phyloP scores from a whole-genome alignment of 2,329 filamentous ascomycete genomes.

The Fusarium decemcellulare region DNA sequence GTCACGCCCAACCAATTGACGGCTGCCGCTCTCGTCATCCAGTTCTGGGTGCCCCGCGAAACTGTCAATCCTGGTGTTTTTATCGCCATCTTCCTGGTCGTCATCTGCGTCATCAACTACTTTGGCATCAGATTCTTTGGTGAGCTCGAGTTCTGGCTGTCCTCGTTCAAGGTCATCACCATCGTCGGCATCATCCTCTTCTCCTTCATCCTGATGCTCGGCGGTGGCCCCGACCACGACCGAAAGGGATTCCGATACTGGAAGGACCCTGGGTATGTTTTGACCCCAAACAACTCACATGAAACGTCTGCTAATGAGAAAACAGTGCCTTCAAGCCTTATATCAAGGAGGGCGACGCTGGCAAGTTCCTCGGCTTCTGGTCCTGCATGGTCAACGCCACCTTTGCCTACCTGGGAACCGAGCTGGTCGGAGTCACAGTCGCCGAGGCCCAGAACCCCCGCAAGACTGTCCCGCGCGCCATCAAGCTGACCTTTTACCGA shows the following conservation, averaged over 20 bases:
- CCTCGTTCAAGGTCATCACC: slow-evolving; percentile 77
- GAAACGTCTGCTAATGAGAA: slow-evolving; percentile 2
- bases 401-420: slow-evolving; percentile 84
- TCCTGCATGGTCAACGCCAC: slow-evolving; percentile 81
- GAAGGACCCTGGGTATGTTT: slow-evolving; percentile 65
- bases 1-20: slow-evolving; percentile 89
- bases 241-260: slow-evolving; percentile 77
- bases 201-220: slow-evolving; percentile 73
- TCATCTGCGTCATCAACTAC: slow-evolving; percentile 78
- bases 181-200: slow-evolving; percentile 77
- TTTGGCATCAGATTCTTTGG: slow-evolving; percentile 78
- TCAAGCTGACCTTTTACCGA: slow-evolving; percentile 85
- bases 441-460: slow-evolving; percentile 86
- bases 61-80: slow-evolving; percentile 83
- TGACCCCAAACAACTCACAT: not conserved
- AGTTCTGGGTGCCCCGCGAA: slow-evolving; percentile 79
- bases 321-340: slow-evolving; percentile 55
- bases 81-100: slow-evolving; percentile 78
- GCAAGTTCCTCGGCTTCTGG: slow-evolving; percentile 76
- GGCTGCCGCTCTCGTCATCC: slow-evolving; percentile 82
- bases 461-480: slow-evolving; percentile 81
- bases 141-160: slow-evolving; percentile 74
- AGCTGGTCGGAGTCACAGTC: slow-evolving; percentile 83
- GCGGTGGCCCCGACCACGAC: slow-evolving; percentile 75
- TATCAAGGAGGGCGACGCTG: slow-evolving; percentile 50